phyloP scores from a whole-genome alignment of 2,329 filamentous ascomycete species.

The Fusarium hostae region DNA sequence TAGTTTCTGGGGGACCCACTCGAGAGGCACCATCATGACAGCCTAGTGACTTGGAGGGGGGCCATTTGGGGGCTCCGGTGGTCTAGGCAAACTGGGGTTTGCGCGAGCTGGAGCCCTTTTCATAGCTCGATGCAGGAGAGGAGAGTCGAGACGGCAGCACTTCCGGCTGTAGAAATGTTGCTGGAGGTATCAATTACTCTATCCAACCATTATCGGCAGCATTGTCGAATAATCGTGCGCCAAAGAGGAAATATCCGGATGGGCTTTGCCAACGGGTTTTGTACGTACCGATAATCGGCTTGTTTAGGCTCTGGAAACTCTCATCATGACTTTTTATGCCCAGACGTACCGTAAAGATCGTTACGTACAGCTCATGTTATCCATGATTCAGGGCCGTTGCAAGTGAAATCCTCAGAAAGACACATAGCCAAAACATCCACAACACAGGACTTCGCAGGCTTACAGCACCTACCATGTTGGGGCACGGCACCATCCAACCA shows the following conservation, averaged over 20 bases:
- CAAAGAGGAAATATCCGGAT: slow-evolving; percentile 9
- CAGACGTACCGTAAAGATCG: not conserved
- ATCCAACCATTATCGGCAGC: slow-evolving; percentile 1
- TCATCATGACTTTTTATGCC: slow-evolving; percentile 26
- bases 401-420: slow-evolving; percentile 4
- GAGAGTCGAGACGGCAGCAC: slow-evolving; percentile 21
- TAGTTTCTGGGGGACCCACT: slow-evolving; percentile 21
- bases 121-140: slow-evolving; percentile 35
- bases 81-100: slow-evolving; percentile 45
- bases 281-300: not conserved
- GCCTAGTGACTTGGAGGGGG: slow-evolving; percentile 26
- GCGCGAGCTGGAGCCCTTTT: slow-evolving; percentile 32
- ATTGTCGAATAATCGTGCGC: not conserved
- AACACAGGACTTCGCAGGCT: slow-evolving; percentile 1
- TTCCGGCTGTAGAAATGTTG: slow-evolving; percentile 27
- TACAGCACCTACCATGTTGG: slow-evolving; percentile 36
- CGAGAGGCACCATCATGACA: slow-evolving; percentile 30
- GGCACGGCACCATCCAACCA: slow-evolving; percentile 33
- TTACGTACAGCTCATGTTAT: not conserved
- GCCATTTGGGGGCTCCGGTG: slow-evolving; percentile 31
- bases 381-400: slow-evolving; percentile 15
- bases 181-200: slow-evolving; percentile 8
- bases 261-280: not conserved
- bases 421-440: not conserved
- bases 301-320: not conserved